These are phyloP conservation scores for Mycotypha africana DNA, from an alignment of 371 early-diverging fungal genomes.

Conservation along the genomic window DNA sequence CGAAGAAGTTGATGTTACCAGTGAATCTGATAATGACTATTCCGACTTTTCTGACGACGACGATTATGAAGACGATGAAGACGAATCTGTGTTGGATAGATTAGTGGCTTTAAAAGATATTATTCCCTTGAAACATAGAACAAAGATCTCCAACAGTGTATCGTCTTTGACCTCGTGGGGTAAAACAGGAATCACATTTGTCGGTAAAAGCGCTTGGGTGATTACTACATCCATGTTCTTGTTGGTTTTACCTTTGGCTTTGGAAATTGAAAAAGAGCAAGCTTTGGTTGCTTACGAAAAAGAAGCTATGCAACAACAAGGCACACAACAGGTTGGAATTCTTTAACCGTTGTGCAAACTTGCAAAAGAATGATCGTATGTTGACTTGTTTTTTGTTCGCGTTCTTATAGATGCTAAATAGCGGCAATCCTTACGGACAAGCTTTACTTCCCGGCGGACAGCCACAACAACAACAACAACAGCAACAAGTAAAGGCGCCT, in stretches of 20 bases:
- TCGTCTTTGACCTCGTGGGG: conserved; percentile 52
- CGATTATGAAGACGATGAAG: conserved; percentile 48
- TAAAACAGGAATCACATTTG: conserved; percentile 51
- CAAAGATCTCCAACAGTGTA: conserved; percentile 45
- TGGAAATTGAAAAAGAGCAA: conserved; percentile 73
- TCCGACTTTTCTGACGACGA: conserved; percentile 58
- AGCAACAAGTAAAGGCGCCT: conserved; percentile 17
- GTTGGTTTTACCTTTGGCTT: conserved; percentile 67
- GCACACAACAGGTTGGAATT: conserved; percentile 43
- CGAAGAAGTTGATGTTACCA: conserved; percentile 36
- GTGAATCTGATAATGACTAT: conserved; percentile 48
- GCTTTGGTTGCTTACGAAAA: conserved; percentile 73
- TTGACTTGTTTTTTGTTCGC: too few species aligned
- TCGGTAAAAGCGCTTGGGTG: conserved; percentile 79
- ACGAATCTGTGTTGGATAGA: conserved; percentile 67
- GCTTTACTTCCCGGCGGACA: conserved; percentile 13
- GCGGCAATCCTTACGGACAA: conserved; percentile 21
- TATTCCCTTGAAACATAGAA: conserved; percentile 65
- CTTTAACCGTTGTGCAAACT: too few species aligned
- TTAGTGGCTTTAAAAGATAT: conserved; percentile 72
- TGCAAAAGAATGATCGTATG: too few species aligned
- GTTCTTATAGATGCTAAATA: conserved; percentile 35
- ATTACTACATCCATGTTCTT: conserved; percentile 73
- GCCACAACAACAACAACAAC: conserved; percentile 22
- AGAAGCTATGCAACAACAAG: conserved; percentile 64